Evolutionary conservation across 345 rosid species (phyloP), one percentile per base, ranked within the genome.

Genomic region (Orychophragmus violaceus): DNA sequence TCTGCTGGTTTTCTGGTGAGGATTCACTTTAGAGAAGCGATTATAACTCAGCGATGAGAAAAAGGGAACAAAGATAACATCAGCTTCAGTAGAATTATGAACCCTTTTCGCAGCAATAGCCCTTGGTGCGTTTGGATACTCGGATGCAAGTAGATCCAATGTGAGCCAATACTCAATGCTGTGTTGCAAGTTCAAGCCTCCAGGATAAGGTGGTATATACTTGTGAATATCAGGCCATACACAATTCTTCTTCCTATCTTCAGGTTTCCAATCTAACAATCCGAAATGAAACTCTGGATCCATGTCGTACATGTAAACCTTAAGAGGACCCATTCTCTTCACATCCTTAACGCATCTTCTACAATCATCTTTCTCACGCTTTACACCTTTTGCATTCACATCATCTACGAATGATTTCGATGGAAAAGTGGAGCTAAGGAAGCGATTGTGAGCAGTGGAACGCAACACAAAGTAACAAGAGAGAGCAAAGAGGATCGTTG

Each of bases 141-240:
- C 93, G 0, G 96, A 88, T 5, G 88, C 87, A 29, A 95, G 95
- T n/a, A 95, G 86, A 79, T 95, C 97, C 75, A 95, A 62, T 0
- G 97, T 91, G 12, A 95, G 84, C 99, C 99, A 95, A 71, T 89
- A 95, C 69, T 91, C 99, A 8, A 95, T 81, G 64, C 99, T 95
- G 42, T 95, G 97, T 11, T 95, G 97, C 87, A 91, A 67, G 57
- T 95, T 95, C 82, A 91, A 84, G 14, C 96, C 96, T 8, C 97
- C 99, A 0, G 99, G 96, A 66, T 95, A 87, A 2, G 52, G 73
- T 0, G 97, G 99, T 67, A 87, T 73, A 45, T 24, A 66, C 28
- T 77, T 76, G 9, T 60, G 81, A 55, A 91, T 48, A 71, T 95
- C 90, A 57, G 99, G 99, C 99, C 99, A 95, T 35, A 89, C 83